Evolutionary conservation across 805 yeast species (phyloP).

Genomic region (Debaryomyces prosopidis): DNA sequence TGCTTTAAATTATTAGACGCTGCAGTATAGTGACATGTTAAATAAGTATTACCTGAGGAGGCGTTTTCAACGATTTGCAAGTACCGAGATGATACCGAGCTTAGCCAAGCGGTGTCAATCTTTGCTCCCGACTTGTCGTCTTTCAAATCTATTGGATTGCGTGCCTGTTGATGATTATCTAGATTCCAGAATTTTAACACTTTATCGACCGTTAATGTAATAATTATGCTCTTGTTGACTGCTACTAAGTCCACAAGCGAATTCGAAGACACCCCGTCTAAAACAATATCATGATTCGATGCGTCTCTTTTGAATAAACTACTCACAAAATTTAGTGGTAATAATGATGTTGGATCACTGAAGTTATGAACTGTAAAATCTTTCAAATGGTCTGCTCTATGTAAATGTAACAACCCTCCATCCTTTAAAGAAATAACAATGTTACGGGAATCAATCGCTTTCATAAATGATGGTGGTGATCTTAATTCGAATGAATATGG

Average conservation of each 20-base stretch:
- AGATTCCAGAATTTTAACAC: conserved; percentile 63
- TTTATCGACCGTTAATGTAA: conserved; percentile 57
- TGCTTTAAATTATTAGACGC: conserved; percentile 11
- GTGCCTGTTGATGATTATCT: conserved; percentile 25
- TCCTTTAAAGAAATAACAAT: conserved; percentile 66
- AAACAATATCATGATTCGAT: conserved; percentile 16
- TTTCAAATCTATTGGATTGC: conserved; percentile 14
- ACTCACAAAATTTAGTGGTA: conserved; percentile 28
- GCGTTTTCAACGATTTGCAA: conserved; percentile 16
- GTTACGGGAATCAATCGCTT: conserved; percentile 44
- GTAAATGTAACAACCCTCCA: conserved; percentile 71
- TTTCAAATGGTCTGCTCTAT: conserved; percentile 36
- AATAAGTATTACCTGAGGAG: conserved; percentile 9
- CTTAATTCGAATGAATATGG: conserved; percentile 59
- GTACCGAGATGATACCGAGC: conserved; percentile 31
- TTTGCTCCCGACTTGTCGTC: conserved; percentile 2
- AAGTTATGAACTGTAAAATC: conserved; percentile 50
- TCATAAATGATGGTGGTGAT: conserved; percentile 29
- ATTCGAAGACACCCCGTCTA: conserved; percentile 39
- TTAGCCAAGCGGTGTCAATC: conserved; percentile 20
- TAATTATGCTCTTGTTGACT: conserved; percentile 33
- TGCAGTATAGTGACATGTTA: conserved; percentile 17
- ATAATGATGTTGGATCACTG: conserved; percentile 45
- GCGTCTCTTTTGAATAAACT: conserved; percentile 18
- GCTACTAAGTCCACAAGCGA: conserved; percentile 45